Base-by-base conservation (phyloP, 2,329 filamentous ascomycete genomes). In the Cyphellophora europaea region DNA sequence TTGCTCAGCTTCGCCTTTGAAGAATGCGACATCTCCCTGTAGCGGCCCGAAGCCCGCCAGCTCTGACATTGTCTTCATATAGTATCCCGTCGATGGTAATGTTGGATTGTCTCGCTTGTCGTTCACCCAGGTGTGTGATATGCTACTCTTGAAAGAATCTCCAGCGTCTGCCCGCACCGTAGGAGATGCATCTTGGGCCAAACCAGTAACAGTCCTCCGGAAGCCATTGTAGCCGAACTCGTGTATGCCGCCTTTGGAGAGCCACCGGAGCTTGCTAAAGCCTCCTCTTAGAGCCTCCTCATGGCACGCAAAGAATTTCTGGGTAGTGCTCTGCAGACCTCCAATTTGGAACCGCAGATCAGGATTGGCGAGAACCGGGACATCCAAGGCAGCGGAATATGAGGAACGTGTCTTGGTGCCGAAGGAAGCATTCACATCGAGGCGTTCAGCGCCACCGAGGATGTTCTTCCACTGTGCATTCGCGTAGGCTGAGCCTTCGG, bases 261-360 rank as follows among this genome's bases (percentile, higher is more conserved):
- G 60, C 82, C 84, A 96, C 25, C 78, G 76, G 27, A 94, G 67
- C 46, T 84, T 87, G 10, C 82, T 65, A 49, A 75, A 79, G 13
- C 74, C 86, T 11, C 88, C 87, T 52, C 80, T 84, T 13, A 93
- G 63, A 3, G 80, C 77, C 61, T 98, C 89, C 50, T 96, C 89
- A 54, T 98, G 89, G 45, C 84, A 91, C 14, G 91, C 87, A 83
- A 86, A 96, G 10, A 79, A 74, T 61, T 96, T 95, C 43, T 89
- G 74, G 1, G 85, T 93, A 29, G 85, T 79, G 43, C 84, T 93
- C 6, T 82, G 79, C 29, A 94, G 66, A 1, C 74, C 87, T 47
- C 93, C 88, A 41, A 93, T 51, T 47, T 89, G 80, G 42, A 87
- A 66, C 41, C 81, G 74, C 50, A 86, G 65, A 53, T 94, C 80